Conservation (phyloP, 106 monocot species). For the Triglochin maritima region DNA sequence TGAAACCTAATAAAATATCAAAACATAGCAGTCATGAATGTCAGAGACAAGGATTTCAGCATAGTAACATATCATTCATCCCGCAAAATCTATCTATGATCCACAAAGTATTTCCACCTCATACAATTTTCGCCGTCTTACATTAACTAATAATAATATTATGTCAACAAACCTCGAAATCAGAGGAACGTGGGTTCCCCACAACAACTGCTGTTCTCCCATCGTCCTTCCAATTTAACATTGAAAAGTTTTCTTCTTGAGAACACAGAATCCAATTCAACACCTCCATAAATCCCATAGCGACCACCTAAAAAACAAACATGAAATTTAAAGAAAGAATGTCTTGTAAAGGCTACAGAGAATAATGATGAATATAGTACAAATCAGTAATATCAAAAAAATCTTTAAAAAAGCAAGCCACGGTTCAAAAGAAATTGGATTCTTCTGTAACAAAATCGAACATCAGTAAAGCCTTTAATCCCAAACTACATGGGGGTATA, state of each 20-base stretch:
- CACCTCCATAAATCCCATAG: conserved; percentile 93
- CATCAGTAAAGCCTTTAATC: no score
- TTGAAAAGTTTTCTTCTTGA: conserved; percentile 78
- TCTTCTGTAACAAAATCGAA: no score
- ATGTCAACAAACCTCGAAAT: conserved; percentile 53
- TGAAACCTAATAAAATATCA: neutral
- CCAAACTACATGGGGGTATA: no score
- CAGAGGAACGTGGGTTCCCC: conserved; percentile 80
- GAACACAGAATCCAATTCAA: conserved; percentile 87
- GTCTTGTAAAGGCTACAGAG: neutral
- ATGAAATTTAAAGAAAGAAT: neutral
- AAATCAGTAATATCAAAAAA: neutral
- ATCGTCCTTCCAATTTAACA: conserved; percentile 63
- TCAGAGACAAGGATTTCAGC: neutral
- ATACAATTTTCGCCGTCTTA: no score
- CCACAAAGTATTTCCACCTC: no score
- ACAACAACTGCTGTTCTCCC: conserved; percentile 65
- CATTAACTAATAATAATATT: no score
- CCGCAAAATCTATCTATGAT: no score
- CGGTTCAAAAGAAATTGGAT: no score
- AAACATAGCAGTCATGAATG: neutral
- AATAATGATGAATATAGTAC: neutral
- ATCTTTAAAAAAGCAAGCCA: neutral
- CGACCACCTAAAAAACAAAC: conserved; percentile 43
- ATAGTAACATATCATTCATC: no score